phyloP scores from a whole-genome alignment of 1,284 basidiomycete species.

The Sutorius eximius region DNA sequence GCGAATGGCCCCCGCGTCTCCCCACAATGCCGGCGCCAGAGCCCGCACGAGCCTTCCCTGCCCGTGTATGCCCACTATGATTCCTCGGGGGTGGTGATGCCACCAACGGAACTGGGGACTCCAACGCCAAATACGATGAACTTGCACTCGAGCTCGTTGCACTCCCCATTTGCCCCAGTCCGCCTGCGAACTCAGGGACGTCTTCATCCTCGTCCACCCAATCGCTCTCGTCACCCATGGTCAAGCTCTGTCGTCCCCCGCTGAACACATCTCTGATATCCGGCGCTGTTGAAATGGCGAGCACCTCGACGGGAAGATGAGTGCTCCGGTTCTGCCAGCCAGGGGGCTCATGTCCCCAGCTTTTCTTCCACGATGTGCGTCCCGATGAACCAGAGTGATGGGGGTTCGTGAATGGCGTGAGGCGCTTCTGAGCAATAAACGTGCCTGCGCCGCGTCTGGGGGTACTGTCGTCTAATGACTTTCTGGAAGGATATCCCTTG shows the following conservation, averaged over 20 bases:
- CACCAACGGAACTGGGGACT: slow-evolving; percentile 36
- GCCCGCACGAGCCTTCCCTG: slow-evolving; percentile 27
- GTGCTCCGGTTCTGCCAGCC: slow-evolving; percentile 75
- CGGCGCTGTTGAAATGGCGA: slow-evolving; percentile 58
- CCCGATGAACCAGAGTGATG: slow-evolving; percentile 44
- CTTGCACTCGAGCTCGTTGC: slow-evolving; percentile 25
- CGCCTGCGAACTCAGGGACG: slow-evolving; percentile 70
- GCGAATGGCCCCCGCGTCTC: slow-evolving; percentile 51
- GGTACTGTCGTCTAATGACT: slow-evolving; percentile 48
- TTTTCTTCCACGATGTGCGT: slow-evolving; percentile 83
- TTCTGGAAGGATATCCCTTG: slow-evolving; percentile 40
- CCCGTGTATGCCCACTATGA: slow-evolving; percentile 23
- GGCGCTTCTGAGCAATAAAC: slow-evolving; percentile 74
- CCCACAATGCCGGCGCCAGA: slow-evolving; percentile 23
- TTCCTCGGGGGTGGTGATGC: slow-evolving; percentile 46
- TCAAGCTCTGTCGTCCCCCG: slow-evolving; percentile 53
- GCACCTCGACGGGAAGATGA: slow-evolving; percentile 70
- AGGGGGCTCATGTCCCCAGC: slow-evolving; percentile 81
- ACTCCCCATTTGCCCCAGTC: slow-evolving; percentile 65
- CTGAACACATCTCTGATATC: slow-evolving; percentile 80
- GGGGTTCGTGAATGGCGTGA: slow-evolving; percentile 64
- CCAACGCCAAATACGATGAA: slow-evolving; percentile 27
- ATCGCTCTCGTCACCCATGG: slow-evolving; percentile 71
- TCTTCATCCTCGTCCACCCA: slow-evolving; percentile 87
- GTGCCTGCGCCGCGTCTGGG: slow-evolving; percentile 49